Conservation (phyloP, 2,329 filamentous ascomycete species). For the Colletotrichum brevisporum region DNA sequence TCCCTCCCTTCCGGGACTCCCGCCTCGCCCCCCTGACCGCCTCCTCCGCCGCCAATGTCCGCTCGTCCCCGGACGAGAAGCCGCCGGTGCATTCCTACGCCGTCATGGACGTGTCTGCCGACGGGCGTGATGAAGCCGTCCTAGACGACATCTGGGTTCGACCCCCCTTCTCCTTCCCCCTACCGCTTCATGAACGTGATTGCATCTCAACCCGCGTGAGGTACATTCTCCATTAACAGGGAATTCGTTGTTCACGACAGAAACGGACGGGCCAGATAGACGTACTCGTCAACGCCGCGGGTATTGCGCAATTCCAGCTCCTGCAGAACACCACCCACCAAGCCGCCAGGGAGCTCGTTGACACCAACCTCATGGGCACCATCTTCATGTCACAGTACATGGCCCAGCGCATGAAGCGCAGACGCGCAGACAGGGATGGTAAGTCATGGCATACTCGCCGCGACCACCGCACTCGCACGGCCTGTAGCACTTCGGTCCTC, state of each 20-base stretch:
- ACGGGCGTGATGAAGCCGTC: slow-evolving; percentile 32
- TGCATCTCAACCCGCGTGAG: background rate
- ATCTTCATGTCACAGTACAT: slow-evolving; percentile 72
- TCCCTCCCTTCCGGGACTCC: slow-evolving; percentile 41
- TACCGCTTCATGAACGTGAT: background rate
- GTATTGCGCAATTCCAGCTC: slow-evolving; percentile 75
- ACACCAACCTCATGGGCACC: slow-evolving; percentile 79
- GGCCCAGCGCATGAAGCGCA: slow-evolving; percentile 61
- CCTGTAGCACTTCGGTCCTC: slow-evolving; percentile 11
- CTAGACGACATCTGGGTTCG: slow-evolving; percentile 40
- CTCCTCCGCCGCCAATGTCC: slow-evolving; percentile 11
- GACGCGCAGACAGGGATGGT: slow-evolving; percentile 45
- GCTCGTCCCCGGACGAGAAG: slow-evolving; percentile 1
- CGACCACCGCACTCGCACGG: slow-evolving; percentile 21
- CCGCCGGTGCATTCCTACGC: slow-evolving; percentile 35
- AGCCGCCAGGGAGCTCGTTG: slow-evolving; percentile 70
- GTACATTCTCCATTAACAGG: slow-evolving; percentile 8
- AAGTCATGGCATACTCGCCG: slow-evolving; percentile 34
- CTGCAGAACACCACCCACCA: slow-evolving; percentile 68
- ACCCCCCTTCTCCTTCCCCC: background rate
- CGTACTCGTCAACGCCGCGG: slow-evolving; percentile 85
- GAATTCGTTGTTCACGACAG: slow-evolving; percentile 1
- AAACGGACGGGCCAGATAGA: slow-evolving; percentile 51
- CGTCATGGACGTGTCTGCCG: slow-evolving; percentile 40
- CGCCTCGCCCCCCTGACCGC: slow-evolving; percentile 42